phyloP scores from a whole-genome alignment of 2,329 filamentous ascomycete species.

The Phyllosticta citriasiana region DNA sequence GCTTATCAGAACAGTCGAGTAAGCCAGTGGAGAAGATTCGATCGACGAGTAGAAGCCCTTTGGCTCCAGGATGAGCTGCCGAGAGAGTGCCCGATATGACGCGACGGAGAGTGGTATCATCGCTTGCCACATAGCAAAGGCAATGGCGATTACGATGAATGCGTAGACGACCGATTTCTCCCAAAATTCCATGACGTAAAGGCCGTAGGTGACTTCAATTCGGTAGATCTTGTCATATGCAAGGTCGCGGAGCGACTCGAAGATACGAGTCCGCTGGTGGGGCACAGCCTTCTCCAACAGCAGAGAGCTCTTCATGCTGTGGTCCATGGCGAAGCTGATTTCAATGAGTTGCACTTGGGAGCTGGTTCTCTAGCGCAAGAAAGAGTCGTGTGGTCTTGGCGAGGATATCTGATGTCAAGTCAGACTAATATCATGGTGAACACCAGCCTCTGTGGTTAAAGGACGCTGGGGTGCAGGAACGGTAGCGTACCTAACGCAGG shows the following conservation, averaged over 20 bases:
- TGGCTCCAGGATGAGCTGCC: background rate
- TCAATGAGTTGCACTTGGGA: background rate
- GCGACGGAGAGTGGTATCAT: background rate
- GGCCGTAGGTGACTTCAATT: conserved; percentile 27
- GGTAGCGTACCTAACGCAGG: background rate
- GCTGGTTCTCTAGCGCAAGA: background rate
- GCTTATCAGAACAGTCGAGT: background rate
- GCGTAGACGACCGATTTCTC: conserved; percentile 10
- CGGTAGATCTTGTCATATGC: conserved; percentile 17
- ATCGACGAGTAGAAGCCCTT: conserved; percentile 1
- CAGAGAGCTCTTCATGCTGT: background rate
- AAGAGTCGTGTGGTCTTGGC: background rate
- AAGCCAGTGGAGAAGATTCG: background rate
- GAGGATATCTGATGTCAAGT: background rate
- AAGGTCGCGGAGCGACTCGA: background rate
- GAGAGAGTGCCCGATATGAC: background rate
- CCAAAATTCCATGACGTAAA: conserved; percentile 11
- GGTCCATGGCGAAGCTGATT: background rate
- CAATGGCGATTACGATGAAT: background rate
- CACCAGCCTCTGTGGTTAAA: too few species aligned
- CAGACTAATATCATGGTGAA: background rate
- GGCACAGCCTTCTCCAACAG: background rate
- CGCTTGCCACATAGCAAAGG: background rate
- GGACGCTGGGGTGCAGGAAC: background rate
- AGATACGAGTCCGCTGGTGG: background rate